Evolutionary conservation across 768 basidiomycete genomes (phyloP).

Genomic region (Xanthoconium purpureum): DNA sequence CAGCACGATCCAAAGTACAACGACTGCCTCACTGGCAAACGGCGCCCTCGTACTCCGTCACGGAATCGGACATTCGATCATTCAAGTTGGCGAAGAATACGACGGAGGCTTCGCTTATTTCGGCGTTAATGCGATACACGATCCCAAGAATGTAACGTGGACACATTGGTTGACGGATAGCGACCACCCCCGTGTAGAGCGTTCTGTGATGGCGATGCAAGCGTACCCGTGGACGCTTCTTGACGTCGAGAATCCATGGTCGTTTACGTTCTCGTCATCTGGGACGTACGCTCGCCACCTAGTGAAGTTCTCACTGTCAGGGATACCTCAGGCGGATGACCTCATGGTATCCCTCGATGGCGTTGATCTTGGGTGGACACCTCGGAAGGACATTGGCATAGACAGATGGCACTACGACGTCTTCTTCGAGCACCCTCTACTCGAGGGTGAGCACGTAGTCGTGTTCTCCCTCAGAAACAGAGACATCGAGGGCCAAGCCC

Average conservation of each 20-base stretch:
- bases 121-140: constrained; percentile 59
- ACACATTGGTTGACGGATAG: constrained; percentile 60
- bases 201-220: constrained; percentile 73
- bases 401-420: constrained; percentile 81
- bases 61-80: constrained; percentile 78
- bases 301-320: constrained; percentile 71
- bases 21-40: constrained; percentile 71
- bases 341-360: constrained; percentile 62
- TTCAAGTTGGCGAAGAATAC: constrained; percentile 79
- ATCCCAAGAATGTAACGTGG: constrained; percentile 55
- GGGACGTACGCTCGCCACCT: constrained; percentile 60
- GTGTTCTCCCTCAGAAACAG: constrained; percentile 52
- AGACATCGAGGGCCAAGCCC: constrained; percentile 52
- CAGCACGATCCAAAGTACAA: constrained; percentile 44
- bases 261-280: constrained; percentile 58
- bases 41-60: constrained; percentile 75
- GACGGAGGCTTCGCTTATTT: constrained; percentile 75
- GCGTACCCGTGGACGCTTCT: constrained; percentile 74
- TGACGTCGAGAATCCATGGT: constrained; percentile 57
- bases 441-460: constrained; percentile 54
- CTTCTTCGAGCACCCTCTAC: constrained; percentile 38
- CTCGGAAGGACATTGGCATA: constrained; percentile 49
- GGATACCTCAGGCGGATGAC: constrained; percentile 53
- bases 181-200: constrained; percentile 48
- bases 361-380: constrained; percentile 52